Evolutionary conservation across 768 basidiomycete species (phyloP), one percentile per base, ranked within the genome.

Genomic region (Tylopilus subfusipes): DNA sequence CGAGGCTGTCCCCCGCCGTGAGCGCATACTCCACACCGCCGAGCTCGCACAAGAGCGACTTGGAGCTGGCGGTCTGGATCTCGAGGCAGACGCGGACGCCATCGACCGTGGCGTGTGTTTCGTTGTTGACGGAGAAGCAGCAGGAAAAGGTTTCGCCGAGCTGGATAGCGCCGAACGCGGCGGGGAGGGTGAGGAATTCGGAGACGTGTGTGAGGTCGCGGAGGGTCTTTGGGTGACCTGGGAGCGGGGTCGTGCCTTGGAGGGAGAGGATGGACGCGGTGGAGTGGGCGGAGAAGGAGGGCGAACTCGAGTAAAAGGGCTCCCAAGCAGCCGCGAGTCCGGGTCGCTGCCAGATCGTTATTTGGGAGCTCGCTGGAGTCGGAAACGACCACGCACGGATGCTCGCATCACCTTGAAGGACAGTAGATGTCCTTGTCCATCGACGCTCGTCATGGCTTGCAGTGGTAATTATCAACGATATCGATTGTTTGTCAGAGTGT

Each of bases 121-220:
- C 88, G 67, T 93, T 93, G 65, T 91, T 88, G 54, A 96, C 77
- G 56, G 86, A 88, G 24, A 97, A 76, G 62, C 84, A 86, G 60
- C 89, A 85, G 1, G 86, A 82, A 64, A 97, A 94, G 0, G 89
- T 90, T 71, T 95, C 91, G 12, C 94, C 94, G 1, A 97, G 81
- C 62, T 92, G 90, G 58, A 95, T 90, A 7, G 84, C 75, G 16
- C 93, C 93, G 64, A 94, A 95, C 9, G 91, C 82, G 19, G 88
- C 76, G 0, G 93, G 92, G 9, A 96, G 78, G 19, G 84, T 86
- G 55, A 95, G 80, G 55, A 93, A 74, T 60, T 93, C 86, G 12
- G 89, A 83, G 31, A 86, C 80, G 67, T 90, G 80, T 3, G 86
- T 86, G 53, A 95, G 79, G 60, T 93, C 92, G 33, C 89, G 82